Evolutionary conservation across 176 grass and related monocot species (phyloP), one percentile per base, ranked within the genome.

Genomic region (Poa pratensis): DNA sequence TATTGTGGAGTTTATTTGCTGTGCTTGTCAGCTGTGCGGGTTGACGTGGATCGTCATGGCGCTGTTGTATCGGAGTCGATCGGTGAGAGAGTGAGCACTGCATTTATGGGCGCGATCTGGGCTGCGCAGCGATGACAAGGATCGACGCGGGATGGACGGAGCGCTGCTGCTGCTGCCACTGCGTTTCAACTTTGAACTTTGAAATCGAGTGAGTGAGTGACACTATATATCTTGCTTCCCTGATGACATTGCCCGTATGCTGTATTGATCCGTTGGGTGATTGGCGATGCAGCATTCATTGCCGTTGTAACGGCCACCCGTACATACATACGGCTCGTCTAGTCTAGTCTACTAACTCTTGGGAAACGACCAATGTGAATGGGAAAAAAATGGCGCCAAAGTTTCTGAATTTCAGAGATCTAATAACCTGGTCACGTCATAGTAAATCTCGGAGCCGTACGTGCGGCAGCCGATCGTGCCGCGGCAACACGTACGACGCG

Each of bases 1-100:
- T 69, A 51, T 61, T 69, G 69, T 13, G n/a, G 52, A 85, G 83
- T 89, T 70, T 75, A 23, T 76, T 50, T 79, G 45, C 81, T 84
- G 81, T 74, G 16, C 30, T 3, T 57, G 14, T 55, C 13, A 10
- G 16, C 15, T 55, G 60, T 27, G 60, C n/a, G 30, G 17, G 35
- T 1, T 0, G 30, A 40, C 20, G 8, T 42, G 45, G 28, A 76
- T 53, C 74, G 35, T 23, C 83, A 85, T 43, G 83, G 62, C 32
- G 26, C 18, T 23, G 9, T 77, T 59, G 20, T 19, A 16, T 43
- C 3, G 69, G 27, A 35, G 19, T 27, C 73, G 37, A 51, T 14
- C 20, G 17, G 30, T 30, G 39, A 3, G 9, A 72, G 62, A 9
- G 5, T 3, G 34, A 19, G 67, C 9, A 18, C 5, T 19, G 53